phyloP scores from a whole-genome alignment of 2,329 filamentous ascomycete species.

The Rhynchosporium secalis region DNA sequence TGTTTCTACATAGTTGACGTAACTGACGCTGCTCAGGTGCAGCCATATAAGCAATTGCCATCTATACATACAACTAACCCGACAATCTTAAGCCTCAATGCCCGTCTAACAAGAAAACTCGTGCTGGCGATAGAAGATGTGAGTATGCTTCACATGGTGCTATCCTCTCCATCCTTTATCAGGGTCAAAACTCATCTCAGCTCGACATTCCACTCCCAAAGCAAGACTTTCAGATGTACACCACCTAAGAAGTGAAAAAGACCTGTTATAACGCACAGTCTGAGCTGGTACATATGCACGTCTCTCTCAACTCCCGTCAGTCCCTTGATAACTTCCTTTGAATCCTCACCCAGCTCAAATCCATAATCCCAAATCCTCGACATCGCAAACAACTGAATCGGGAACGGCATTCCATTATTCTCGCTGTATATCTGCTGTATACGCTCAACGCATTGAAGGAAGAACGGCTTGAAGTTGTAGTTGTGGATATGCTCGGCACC shows the following conservation, averaged over 20 bases:
- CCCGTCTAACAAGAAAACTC: background rate
- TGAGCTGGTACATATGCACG: background rate
- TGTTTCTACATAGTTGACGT: too few relatives aligned
- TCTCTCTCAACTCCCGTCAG: background rate
- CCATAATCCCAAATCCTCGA: background rate
- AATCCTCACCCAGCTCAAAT: background rate
- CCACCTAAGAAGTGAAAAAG: background rate
- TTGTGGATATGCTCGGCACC: background rate
- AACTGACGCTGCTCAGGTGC: too few relatives aligned
- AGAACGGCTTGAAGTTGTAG: background rate
- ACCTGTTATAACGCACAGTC: background rate
- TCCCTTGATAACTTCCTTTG: background rate
- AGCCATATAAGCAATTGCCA: too few relatives aligned
- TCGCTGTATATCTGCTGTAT: conserved; percentile 4
- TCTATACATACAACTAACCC: too few relatives aligned
- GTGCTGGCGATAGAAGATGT: background rate
- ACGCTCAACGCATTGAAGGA: background rate
- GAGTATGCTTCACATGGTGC: too few relatives aligned
- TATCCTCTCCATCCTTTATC: too few relatives aligned
- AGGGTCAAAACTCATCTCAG: background rate
- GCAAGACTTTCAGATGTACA: background rate
- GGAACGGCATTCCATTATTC: background rate
- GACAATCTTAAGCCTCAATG: too few relatives aligned
- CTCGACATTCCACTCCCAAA: background rate
- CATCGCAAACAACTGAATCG: background rate